Percentiles rank a stretch among this genome's conserved stretches.
phyloP scores from a whole-genome alignment of 176 grass and related monocot species.

The Canna indica region DNA sequence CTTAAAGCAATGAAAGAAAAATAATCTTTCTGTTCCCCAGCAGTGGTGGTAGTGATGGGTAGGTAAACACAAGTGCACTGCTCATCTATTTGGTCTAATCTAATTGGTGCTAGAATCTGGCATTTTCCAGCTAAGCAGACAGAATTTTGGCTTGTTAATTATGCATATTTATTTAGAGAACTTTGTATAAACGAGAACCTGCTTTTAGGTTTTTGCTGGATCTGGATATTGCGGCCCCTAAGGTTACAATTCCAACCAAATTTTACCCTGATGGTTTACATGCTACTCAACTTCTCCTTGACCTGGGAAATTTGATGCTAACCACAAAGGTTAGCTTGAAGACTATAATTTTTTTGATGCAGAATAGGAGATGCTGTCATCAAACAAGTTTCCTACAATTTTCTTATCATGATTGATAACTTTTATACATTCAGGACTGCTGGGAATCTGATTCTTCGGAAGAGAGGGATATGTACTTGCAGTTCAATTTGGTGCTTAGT shows the following conservation, averaged over 20 bases:
- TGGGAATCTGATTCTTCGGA: conserved; percentile 65
- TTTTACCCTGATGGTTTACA: conserved; percentile 79
- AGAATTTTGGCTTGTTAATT: no score
- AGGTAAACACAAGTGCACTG: no score
- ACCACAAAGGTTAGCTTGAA: conserved; percentile 50
- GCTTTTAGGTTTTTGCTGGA: conserved; percentile 75
- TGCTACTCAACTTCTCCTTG: conserved; percentile 86
- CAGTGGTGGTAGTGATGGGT: no score
- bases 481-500: conserved; percentile 90
- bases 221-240: conserved; percentile 96
- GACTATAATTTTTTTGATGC: conserved; percentile 13
- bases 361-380: neutral
- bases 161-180: neutral
- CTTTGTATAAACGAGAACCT: conserved; percentile 14
- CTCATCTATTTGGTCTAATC: no score
- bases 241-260: conserved; percentile 84
- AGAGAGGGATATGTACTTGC: conserved; percentile 74
- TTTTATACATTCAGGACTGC: conserved; percentile 61
- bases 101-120: no score
- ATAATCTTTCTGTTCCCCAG: no score
- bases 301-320: conserved; percentile 86
- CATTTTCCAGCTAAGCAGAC: no score
- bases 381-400: neutral
- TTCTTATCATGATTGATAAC: conserved; percentile 11
- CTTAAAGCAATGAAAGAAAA: no score